Evolutionary conservation across 805 yeast genomes (phyloP), one percentile per base, ranked within the genome.

Genomic region (Starmerella roubikii): DNA sequence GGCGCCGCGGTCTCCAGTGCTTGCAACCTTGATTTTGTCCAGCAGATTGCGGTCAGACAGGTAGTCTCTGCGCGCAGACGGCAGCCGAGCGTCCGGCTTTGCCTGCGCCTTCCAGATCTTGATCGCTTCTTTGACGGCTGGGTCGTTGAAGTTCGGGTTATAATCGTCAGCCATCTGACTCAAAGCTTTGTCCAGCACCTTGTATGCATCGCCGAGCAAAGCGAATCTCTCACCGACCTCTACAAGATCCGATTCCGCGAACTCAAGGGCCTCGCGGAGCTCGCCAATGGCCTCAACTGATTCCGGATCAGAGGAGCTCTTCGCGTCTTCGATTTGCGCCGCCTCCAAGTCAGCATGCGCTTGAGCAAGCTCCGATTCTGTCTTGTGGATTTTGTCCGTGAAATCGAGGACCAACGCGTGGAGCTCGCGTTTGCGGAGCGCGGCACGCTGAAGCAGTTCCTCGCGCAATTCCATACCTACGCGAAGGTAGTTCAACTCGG

Each of bases 111-210:
- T 55, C 54, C 58, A 57, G 15, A 52, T 61, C 16, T 69, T 62
- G 15, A 84, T 76, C 1, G 86, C 76, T 17, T 65, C 69, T 55
- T 83, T 83, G 16, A 86, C 95, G 0, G 86, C 93, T 7, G 74
- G 72, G 58, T 86, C 95, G 54, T 86, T 84, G 60, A 84, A 73
- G 51, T 84, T 79, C 34, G 80, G 82, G 50, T 84, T 82, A 58
- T 80, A 85, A n/a, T 70, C 69, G 3, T 63, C 53, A 8, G 65
- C 56, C 59, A 86, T 62, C 4, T 59, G 58, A 2, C 58, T 56
- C 35, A 83, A 54, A 15, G 79, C 65, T 2, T 27, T 46, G 26
- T 40, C 49, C 24, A 60, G 43, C 12, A 42, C 39, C 3, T 31
- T 21, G 32, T 45, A 42, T 5, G 48, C 36, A n/a, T 37, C 42